Evolutionary conservation across 768 basidiomycete genomes (phyloP).

Genomic region (Tephrocybe sp.): DNA sequence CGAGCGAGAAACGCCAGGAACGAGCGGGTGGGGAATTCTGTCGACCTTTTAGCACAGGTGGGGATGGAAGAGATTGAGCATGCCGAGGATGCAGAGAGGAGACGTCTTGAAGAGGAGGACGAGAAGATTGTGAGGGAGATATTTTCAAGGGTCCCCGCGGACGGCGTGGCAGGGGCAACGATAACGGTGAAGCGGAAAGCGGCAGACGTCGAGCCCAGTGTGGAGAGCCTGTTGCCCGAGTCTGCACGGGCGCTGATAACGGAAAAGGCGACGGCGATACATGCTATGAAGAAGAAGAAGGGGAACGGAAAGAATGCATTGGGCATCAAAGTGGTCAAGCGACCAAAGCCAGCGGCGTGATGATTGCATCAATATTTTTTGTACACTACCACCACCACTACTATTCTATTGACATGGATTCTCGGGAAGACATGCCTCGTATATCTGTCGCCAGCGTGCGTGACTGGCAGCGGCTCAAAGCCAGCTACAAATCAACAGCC

Average conservation of each 20-base stretch:
- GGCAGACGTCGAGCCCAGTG: slow-evolving; percentile 70
- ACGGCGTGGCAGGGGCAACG: slow-evolving; percentile 21
- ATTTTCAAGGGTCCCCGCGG: slow-evolving; percentile 70
- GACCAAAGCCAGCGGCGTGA: slow-evolving; percentile 24
- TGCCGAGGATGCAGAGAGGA: slow-evolving; percentile 71
- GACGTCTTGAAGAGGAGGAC: slow-evolving; percentile 84
- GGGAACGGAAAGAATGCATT: slow-evolving; percentile 58
- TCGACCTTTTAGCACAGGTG: slow-evolving; percentile 66
- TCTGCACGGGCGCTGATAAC: slow-evolving; percentile 59
- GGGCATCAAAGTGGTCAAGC: slow-evolving; percentile 77
- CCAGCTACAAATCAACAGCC: slow-evolving; percentile 49
- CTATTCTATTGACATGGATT: slow-evolving; percentile 29
- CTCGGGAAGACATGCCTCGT: slow-evolving; percentile 43
- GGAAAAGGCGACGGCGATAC: slow-evolving; percentile 42
- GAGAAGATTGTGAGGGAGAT: slow-evolving; percentile 86
- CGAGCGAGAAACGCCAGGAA: slow-evolving; percentile 84
- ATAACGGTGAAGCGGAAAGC: slow-evolving; percentile 89
- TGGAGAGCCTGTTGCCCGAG: slow-evolving; percentile 69
- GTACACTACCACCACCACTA: not conserved
- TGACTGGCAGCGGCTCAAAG: slow-evolving; percentile 65
- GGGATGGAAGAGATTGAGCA: slow-evolving; percentile 70
- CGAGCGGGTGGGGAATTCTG: slow-evolving; percentile 77
- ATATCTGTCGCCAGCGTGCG: slow-evolving; percentile 65
- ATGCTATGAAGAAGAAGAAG: slow-evolving; percentile 62
- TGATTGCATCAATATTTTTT: slow-evolving; percentile 5